phyloP scores from a whole-genome alignment of 345 rosid species.

The Leavenworthia alabamica region DNA sequence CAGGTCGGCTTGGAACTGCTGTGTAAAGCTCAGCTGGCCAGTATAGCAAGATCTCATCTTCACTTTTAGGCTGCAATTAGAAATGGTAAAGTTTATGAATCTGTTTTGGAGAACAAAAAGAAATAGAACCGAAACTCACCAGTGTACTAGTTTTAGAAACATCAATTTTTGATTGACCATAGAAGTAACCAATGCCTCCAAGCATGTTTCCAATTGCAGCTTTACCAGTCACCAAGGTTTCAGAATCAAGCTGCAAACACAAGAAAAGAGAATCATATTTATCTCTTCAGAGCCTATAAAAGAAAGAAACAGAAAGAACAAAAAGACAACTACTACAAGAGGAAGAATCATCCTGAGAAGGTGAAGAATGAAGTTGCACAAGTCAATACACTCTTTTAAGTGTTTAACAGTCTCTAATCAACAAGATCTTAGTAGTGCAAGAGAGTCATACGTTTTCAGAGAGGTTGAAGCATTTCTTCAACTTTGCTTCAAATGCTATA shows the following conservation, averaged over 20 bases:
- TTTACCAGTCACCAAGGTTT: conserved; percentile 58
- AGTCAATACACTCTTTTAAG: too few species aligned
- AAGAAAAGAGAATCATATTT: neutral
- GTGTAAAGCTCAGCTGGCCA: conserved; percentile 97
- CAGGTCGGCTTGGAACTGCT: conserved; percentile 90
- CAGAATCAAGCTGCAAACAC: conserved; percentile 55
- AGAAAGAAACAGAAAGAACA: too few species aligned
- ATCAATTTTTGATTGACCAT: conserved; percentile 78
- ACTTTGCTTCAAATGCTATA: conserved; percentile 62
- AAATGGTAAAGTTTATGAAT: conserved; percentile 31
- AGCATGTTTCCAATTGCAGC: conserved; percentile 80
- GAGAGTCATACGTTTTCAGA: conserved; percentile 48
- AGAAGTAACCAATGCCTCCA: conserved; percentile 94
- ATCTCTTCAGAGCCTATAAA: neutral
- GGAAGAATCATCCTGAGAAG: too few species aligned
- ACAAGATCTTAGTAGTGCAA: neutral
- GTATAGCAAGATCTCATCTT: conserved; percentile 48
- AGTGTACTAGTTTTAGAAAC: conserved; percentile 38
- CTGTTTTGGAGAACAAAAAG: conserved; percentile 5
- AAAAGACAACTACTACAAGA: too few species aligned
- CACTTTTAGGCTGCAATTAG: conserved; percentile 46
- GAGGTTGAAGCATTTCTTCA: conserved; percentile 47
- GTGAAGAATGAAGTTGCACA: too few species aligned
- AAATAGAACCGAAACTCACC: conserved; percentile 39
- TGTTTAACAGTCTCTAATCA: too few species aligned